Conservation (phyloP, 768 basidiomycete genomes). For the Hemileccinum rubropunctum region DNA sequence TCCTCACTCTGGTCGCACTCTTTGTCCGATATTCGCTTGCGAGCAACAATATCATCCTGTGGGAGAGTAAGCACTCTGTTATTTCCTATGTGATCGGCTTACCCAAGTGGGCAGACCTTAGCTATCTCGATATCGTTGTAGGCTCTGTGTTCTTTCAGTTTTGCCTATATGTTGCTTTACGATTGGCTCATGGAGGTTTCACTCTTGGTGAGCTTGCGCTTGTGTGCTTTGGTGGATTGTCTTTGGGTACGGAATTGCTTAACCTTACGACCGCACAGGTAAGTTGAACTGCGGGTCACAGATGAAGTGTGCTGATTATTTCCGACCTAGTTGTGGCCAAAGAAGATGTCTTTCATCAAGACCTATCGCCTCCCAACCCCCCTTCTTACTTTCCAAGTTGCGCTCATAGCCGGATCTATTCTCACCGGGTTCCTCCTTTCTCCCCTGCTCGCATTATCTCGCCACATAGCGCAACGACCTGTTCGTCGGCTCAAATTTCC, state of each 20-base stretch:
- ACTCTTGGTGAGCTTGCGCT: conserved; percentile 92
- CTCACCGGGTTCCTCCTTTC: conserved; percentile 94
- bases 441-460: conserved; percentile 86
- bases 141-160: conserved; percentile 87
- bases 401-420: conserved; percentile 88
- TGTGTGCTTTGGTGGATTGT: conserved; percentile 86
- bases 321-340: conserved; percentile 65
- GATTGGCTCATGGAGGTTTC: conserved; percentile 91
- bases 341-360: conserved; percentile 79
- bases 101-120: conserved; percentile 56
- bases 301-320: conserved; percentile 1
- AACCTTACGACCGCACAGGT: conserved; percentile 84
- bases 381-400: conserved; percentile 86
- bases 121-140: conserved; percentile 67
- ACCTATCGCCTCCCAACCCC: conserved; percentile 94
- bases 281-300: conserved; percentile 24
- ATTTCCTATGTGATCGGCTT: not conserved
- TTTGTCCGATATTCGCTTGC: conserved; percentile 48
- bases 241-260: conserved; percentile 80
- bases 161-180: conserved; percentile 82
- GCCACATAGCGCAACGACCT: conserved; percentile 87
- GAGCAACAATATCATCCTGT: conserved; percentile 47
- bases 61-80: conserved; percentile 59
- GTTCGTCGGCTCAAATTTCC: conserved; percentile 78
- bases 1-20: conserved; percentile 48